Evolutionary conservation across 31 red algal species (phyloP).

Genomic region (Asparagopsis taxiformis): DNA sequence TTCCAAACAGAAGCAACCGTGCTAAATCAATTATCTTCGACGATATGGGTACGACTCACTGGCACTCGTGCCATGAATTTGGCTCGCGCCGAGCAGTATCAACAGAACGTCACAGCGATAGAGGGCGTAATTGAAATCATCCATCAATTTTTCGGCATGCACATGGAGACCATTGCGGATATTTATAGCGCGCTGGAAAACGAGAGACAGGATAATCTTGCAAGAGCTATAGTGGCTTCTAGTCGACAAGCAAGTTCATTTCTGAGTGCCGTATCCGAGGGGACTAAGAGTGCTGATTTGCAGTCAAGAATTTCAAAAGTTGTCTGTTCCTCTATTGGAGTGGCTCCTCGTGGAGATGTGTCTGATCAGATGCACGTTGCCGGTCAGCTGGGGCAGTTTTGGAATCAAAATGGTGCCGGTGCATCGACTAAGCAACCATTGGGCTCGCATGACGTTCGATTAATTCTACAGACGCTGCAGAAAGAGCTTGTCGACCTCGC

Average conservation of each 20-base stretch:
- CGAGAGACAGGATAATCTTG: constrained; percentile 12
- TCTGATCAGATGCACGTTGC: constrained; percentile 18
- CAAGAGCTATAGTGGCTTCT: constrained; percentile 38
- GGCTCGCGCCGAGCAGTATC: constrained; percentile 15
- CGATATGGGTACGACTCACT: constrained; percentile 6
- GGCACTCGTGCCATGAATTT: not conserved
- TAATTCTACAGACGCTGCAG: constrained; percentile 44
- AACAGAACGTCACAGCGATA: constrained; percentile 10
- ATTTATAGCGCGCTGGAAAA: constrained; percentile 29
- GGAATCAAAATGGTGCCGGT: constrained; percentile 8
- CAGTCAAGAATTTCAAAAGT: constrained; percentile 14
- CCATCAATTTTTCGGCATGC: constrained; percentile 50
- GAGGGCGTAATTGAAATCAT: constrained; percentile 15
- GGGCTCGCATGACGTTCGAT: constrained; percentile 22
- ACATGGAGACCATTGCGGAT: constrained; percentile 31
- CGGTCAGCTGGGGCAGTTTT: constrained; percentile 58
- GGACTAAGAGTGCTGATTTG: constrained; percentile 5
- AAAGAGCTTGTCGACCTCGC: constrained; percentile 16
- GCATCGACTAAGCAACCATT: not conserved
- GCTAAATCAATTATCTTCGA: not conserved
- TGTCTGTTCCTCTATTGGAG: constrained; percentile 20
- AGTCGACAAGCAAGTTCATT: constrained; percentile 50
- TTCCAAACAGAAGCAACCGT: constrained; percentile 20
- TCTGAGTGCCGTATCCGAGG: constrained; percentile 20
- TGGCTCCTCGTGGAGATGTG: constrained; percentile 4